phyloP scores from a whole-genome alignment of 2,329 filamentous ascomycete species.

The Corinectria fuckeliana region DNA sequence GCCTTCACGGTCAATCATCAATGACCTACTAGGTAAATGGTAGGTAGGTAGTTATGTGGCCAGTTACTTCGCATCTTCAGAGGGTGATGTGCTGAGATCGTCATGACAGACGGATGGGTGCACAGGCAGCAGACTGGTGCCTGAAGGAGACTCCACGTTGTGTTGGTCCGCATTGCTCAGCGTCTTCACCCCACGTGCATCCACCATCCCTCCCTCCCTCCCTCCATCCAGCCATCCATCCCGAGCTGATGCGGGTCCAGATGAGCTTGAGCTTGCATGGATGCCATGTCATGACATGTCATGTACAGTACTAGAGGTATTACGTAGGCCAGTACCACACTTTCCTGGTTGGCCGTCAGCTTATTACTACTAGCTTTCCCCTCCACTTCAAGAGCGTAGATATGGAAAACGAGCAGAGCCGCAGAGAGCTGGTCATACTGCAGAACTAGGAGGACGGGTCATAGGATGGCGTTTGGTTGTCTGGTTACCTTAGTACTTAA shows the following conservation, averaged over 20 bases:
- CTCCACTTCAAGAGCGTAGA: neutral
- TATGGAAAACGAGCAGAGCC: no score
- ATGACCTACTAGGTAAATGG: no score
- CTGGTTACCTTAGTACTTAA: neutral
- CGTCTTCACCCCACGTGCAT: neutral
- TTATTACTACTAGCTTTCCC: neutral
- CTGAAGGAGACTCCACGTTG: constrained; percentile 6
- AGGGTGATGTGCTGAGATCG: neutral
- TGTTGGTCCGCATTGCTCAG: neutral
- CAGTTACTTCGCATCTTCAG: no score
- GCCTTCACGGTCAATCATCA: no score
- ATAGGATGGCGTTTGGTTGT: no score
- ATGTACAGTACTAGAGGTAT: neutral
- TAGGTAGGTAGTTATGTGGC: no score
- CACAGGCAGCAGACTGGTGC: neutral
- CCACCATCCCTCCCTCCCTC: no score
- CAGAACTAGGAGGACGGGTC: neutral
- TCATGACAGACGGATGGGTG: neutral
- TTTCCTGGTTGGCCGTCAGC: neutral
- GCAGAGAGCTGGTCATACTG: no score
- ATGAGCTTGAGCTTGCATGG: neutral
- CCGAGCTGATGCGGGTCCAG: neutral
- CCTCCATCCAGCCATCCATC: neutral
- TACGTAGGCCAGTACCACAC: no score
- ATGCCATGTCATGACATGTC: neutral